These are phyloP conservation scores for Vaccinium myrtillus DNA, from an alignment of 148 eudicot species.

Conservation along the genomic window DNA sequence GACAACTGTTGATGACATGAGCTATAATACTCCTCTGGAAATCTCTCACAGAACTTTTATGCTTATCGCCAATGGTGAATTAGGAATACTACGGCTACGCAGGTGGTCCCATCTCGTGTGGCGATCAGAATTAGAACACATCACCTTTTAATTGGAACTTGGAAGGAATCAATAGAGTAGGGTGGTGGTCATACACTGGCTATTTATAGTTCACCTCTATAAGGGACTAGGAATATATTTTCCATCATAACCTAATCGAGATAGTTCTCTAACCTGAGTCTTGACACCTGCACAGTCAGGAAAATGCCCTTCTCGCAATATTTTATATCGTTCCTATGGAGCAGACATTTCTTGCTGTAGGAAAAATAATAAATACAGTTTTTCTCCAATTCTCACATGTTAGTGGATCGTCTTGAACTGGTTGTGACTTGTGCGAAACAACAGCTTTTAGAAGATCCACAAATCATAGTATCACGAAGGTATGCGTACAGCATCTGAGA, in stretches of 20 bases:
- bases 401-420: neutral
- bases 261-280: neutral
- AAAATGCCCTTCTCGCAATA: neutral
- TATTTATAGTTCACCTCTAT: neutral
- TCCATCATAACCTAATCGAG: neutral
- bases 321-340: neutral
- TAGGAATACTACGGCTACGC: neutral
- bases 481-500: neutral
- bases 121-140: neutral
- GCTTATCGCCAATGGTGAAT: neutral
- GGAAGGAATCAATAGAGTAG: neutral
- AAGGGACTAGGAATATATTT: neutral
- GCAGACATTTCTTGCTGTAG: neutral
- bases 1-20: neutral
- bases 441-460: neutral
- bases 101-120: neutral
- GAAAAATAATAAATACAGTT: constrained; percentile 9
- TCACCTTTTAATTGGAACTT: neutral
- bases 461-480: neutral
- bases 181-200: neutral
- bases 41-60: neutral
- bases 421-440: neutral
- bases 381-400: neutral
- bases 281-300: neutral
- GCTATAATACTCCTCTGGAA: neutral